These are phyloP conservation scores for Chlorella sp. DNA, from an alignment of 139 green algal genomes.

Conservation along the genomic window DNA sequence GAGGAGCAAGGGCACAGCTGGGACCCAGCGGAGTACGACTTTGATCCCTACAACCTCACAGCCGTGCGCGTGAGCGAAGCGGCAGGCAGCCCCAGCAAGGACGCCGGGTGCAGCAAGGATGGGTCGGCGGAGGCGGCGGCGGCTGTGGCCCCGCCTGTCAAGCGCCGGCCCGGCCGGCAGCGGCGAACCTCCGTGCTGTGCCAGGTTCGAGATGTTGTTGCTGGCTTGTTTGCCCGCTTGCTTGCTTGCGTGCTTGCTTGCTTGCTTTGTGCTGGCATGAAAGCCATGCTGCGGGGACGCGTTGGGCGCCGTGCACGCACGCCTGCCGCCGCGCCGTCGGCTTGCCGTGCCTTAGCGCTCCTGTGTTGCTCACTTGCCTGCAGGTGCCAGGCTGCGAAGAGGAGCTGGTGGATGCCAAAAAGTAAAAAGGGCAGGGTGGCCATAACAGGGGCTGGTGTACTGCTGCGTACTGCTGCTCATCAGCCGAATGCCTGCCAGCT, in stretches of 20 bases:
- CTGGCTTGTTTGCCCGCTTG: too few species aligned
- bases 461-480: too few species aligned
- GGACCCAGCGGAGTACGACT: not conserved
- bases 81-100: not conserved
- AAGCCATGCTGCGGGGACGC: not conserved
- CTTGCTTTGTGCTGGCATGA: too few species aligned
- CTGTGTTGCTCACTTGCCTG: not conserved
- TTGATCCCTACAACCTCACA: conserved; percentile 17
- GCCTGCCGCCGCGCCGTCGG: not conserved
- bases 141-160: not conserved
- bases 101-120: too few species aligned
- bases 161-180: conserved; percentile 26
- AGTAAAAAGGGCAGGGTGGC: too few species aligned
- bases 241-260: too few species aligned
- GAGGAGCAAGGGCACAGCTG: too few species aligned
- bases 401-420: conserved; percentile 55
- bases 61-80: not conserved
- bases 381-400: conserved; percentile 72
- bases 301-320: not conserved
- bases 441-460: too few species aligned
- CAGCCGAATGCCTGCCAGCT: too few species aligned
- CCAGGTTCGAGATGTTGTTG: conserved; percentile 17
- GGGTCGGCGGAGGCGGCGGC: not conserved
- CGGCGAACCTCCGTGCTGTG: conserved; percentile 28
- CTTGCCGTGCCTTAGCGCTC: not conserved